Conservation (phyloP, 2,329 filamentous ascomycete genomes). For the Colletotrichum sp. region DNA sequence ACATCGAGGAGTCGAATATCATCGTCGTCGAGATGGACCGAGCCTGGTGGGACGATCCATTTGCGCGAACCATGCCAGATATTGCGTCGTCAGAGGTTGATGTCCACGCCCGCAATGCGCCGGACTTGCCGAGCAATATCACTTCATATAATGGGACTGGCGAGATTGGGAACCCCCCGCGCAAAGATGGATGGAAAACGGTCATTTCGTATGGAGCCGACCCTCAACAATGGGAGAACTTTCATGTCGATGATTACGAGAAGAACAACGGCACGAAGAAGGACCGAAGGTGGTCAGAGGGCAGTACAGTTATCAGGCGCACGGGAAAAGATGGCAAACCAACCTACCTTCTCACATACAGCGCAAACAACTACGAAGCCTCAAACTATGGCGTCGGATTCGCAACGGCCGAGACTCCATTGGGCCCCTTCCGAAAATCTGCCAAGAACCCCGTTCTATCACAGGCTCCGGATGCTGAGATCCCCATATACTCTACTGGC, state of each 20-base stretch:
- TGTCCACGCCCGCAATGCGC: constrained; percentile 30
- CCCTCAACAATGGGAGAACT: constrained; percentile 40
- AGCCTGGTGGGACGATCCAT: constrained; percentile 39
- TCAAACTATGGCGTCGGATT: constrained; percentile 42
- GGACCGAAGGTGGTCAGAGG: constrained; percentile 40
- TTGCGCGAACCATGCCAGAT: constrained; percentile 36
- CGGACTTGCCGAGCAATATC: constrained; percentile 31
- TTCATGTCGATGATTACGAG: constrained; percentile 37
- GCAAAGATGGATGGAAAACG: constrained; percentile 41
- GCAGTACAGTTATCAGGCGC: constrained; percentile 34
- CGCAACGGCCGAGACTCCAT: constrained; percentile 33
- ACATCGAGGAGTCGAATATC: constrained; percentile 42
- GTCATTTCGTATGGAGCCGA: constrained; percentile 40
- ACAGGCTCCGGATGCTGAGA: constrained; percentile 29
- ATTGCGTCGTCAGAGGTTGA: constrained; percentile 33
- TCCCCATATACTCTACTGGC: constrained; percentile 37
- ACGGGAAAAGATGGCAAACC: constrained; percentile 25
- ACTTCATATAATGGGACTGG: constrained; percentile 39
- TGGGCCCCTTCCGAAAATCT: constrained; percentile 38
- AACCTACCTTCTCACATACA: constrained; percentile 35
- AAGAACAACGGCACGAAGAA: constrained; percentile 38
- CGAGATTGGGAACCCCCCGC: constrained; percentile 34
- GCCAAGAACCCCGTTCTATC: constrained; percentile 34
- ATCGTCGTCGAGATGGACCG: constrained; percentile 39
- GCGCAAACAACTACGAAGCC: constrained; percentile 39